Evolutionary conservation across 2,329 filamentous ascomycete genomes (phyloP).

Genomic region (Cladosporium halotolerans): DNA sequence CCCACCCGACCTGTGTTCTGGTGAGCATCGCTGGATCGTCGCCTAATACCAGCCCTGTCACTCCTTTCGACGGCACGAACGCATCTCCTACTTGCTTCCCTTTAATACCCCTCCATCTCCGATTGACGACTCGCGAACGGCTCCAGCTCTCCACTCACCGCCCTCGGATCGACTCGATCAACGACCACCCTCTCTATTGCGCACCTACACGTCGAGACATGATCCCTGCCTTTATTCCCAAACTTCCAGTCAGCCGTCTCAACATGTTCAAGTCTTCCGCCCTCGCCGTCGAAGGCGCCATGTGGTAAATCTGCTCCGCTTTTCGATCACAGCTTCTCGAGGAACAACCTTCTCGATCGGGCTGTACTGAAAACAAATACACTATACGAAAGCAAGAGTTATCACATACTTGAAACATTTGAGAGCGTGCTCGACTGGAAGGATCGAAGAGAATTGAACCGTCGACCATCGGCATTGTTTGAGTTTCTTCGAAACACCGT

Average conservation of each 20-base stretch:
- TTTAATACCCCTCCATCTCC: neutral
- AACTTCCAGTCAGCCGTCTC: conserved; percentile 7
- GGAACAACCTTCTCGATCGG: conserved; percentile 1
- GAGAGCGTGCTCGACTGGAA: conserved; percentile 6
- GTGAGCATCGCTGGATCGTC: conserved; percentile 11
- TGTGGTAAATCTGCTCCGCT: conserved; percentile 3
- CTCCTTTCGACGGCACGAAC: conserved; percentile 1
- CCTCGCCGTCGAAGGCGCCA: conserved; percentile 3
- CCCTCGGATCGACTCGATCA: neutral
- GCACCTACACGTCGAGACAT: conserved; percentile 4
- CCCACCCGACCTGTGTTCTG: conserved; percentile 10
- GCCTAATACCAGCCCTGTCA: conserved; percentile 10
- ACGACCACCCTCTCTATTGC: neutral
- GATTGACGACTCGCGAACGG: neutral
- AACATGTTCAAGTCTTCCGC: conserved; percentile 11
- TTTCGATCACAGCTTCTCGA: conserved; percentile 9
- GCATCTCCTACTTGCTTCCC: neutral
- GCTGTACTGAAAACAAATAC: conserved; percentile 2
- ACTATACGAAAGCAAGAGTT: conserved; percentile 10
- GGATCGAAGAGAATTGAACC: neutral
- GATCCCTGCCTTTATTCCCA: conserved; percentile 7
- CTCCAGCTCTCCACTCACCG: neutral
- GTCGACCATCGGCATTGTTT: neutral
- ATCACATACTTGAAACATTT: conserved; percentile 10
- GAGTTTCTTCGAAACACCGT: neutral